phyloP scores from a whole-genome alignment of 176 grass and related monocot species.

The Aechmea fasciata region DNA sequence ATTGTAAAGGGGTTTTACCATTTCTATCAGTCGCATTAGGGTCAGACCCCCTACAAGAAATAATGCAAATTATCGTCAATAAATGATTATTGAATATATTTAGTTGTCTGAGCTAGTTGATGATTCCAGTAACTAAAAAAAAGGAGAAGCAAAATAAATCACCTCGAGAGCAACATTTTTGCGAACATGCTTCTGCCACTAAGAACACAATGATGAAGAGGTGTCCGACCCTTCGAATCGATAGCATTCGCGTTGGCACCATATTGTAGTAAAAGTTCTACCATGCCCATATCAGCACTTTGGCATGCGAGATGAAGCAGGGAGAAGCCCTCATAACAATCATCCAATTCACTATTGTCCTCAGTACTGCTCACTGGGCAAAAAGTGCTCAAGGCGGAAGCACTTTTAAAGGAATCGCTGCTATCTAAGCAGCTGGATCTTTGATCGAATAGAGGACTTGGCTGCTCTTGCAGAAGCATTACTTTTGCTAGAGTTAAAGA shows the following conservation, averaged over 20 bases:
- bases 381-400: constrained; percentile 28
- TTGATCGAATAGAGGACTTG: constrained; percentile 33
- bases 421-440: constrained; percentile 30
- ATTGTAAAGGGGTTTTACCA: constrained; percentile 71
- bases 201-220: constrained; percentile 89
- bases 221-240: constrained; percentile 48
- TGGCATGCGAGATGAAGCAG: constrained; percentile 85
- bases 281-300: constrained; percentile 72
- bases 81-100: neutral
- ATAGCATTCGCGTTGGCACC: constrained; percentile 63
- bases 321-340: constrained; percentile 51
- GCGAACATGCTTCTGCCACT: constrained; percentile 48
- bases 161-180: constrained; percentile 79
- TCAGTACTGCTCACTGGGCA: constrained; percentile 45
- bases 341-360: constrained; percentile 21
- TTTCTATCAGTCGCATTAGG: constrained; percentile 47
- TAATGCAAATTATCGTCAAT: neutral
- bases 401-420: constrained; percentile 18
- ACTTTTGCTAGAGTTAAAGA: constrained; percentile 65
- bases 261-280: constrained; percentile 93
- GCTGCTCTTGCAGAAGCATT: constrained; percentile 69
- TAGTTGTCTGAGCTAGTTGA: neutral
- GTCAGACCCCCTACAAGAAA: constrained; percentile 61
- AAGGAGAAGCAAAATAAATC: constrained; percentile 6
- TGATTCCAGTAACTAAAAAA: neutral